Evolutionary conservation across 2,329 filamentous ascomycete genomes (phyloP).

Genomic region (Ceratocystis papillata): DNA sequence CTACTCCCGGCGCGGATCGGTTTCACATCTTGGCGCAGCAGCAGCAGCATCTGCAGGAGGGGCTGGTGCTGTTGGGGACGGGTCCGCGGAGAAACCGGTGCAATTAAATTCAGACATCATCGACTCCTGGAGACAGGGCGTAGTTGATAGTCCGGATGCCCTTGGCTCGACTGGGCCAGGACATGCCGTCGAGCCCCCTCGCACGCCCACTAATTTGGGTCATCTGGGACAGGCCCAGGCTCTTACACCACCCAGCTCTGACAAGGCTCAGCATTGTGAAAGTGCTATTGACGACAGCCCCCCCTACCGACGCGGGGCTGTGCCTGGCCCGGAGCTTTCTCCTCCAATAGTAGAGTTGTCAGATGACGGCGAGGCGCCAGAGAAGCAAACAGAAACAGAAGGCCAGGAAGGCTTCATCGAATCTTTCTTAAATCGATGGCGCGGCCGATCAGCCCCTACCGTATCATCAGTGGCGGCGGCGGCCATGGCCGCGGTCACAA

Average conservation of each 20-base stretch:
- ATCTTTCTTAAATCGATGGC: slow-evolving; percentile 17
- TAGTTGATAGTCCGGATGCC: slow-evolving; percentile 33
- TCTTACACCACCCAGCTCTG: slow-evolving; percentile 11
- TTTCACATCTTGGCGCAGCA: slow-evolving; percentile 32
- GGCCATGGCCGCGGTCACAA: slow-evolving; percentile 12
- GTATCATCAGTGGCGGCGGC: slow-evolving; percentile 15
- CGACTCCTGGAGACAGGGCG: slow-evolving; percentile 70
- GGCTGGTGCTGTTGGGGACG: slow-evolving; percentile 20
- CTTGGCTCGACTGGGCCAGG: slow-evolving; percentile 28
- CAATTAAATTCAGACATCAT: slow-evolving; percentile 58
- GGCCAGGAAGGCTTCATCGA: slow-evolving; percentile 14
- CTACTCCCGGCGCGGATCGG: slow-evolving; percentile 45
- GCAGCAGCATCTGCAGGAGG: slow-evolving; percentile 26
- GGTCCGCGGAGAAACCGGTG: background rate
- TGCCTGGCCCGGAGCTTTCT: background rate
- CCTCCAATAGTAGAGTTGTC: background rate
- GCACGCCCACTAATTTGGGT: background rate
- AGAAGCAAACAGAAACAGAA: background rate
- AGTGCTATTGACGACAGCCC: background rate
- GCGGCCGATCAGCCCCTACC: slow-evolving; percentile 5
- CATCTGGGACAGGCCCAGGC: slow-evolving; percentile 3
- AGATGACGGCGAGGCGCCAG: background rate
- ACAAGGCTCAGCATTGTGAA: slow-evolving; percentile 1
- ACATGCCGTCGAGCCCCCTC: slow-evolving; percentile 26
- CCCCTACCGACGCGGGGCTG: background rate